Percentiles rank a stretch among this genome's conserved stretches.
Conservation (phyloP, 192 early-diverging fungal genomes). For the Coemansia sp. region DNA sequence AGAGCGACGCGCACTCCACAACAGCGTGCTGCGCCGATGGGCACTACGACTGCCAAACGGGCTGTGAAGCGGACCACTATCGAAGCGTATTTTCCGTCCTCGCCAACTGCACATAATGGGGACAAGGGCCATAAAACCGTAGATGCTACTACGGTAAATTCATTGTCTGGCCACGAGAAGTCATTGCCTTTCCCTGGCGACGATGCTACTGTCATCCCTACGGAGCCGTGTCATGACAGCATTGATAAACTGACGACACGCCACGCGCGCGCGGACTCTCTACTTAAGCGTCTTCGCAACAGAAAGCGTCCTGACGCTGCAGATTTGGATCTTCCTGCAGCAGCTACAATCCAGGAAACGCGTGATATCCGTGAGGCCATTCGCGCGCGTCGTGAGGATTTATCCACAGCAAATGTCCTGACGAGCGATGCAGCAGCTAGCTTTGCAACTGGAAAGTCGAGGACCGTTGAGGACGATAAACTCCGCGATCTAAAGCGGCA, state of each 20-base stretch:
- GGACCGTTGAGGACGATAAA: conserved; percentile 15
- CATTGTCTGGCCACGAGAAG: not conserved
- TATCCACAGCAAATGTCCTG: not conserved
- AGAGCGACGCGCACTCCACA: conserved; percentile 3
- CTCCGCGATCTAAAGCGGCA: conserved; percentile 37
- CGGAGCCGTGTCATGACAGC: not conserved
- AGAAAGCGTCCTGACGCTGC: conserved; percentile 14
- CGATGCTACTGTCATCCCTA: not conserved
- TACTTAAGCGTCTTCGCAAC: conserved; percentile 33
- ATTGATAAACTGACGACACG: not conserved
- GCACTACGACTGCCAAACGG: conserved; percentile 5
- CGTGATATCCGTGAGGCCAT: conserved; percentile 39
- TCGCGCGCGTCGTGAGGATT: conserved; percentile 16
- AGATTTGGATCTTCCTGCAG: not conserved
- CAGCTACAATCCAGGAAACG: conserved; percentile 22
- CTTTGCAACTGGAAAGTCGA: conserved; percentile 3
- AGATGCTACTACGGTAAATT: conserved; percentile 1
- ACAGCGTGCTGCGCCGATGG: not conserved
- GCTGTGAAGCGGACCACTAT: conserved; percentile 21
- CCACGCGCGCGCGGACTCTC: conserved; percentile 12
- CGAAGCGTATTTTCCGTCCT: conserved; percentile 23
- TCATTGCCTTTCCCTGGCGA: not conserved
- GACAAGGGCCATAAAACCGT: not conserved
- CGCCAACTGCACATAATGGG: not conserved
- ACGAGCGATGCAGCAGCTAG: not conserved